These are phyloP conservation scores for Tulasnella sp. DNA, from an alignment of 768 basidiomycete species.

Conservation along the genomic window DNA sequence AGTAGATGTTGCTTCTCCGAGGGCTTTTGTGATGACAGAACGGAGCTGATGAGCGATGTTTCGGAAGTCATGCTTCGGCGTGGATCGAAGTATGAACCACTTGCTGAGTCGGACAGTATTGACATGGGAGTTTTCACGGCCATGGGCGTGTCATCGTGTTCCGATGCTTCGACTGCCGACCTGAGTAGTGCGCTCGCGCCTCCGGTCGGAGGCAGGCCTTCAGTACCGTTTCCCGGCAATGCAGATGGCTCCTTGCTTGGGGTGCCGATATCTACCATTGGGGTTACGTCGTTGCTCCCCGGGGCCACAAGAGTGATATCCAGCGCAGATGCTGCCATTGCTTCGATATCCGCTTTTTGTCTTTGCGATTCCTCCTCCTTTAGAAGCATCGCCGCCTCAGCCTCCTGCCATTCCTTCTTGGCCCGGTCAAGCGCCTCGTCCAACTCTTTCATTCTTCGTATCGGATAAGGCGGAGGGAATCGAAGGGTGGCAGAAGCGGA, in stretches of 20 bases:
- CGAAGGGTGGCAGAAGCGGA: constrained; percentile 91
- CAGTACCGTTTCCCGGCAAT: not conserved
- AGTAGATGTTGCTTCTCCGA: not conserved
- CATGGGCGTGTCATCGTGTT: constrained; percentile 13
- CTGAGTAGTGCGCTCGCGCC: constrained; percentile 28
- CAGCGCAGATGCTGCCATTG: not conserved
- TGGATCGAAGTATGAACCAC: constrained; percentile 23
- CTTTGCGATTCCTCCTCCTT: constrained; percentile 61
- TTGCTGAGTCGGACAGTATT: not conserved
- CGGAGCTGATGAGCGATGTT: constrained; percentile 23
- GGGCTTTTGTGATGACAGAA: not conserved
- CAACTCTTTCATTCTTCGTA: constrained; percentile 81
- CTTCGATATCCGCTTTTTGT: not conserved
- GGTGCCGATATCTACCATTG: not conserved
- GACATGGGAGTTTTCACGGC: constrained; percentile 31
- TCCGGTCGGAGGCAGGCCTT: constrained; percentile 24
- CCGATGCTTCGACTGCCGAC: not conserved
- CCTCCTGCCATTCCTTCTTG: constrained; percentile 82
- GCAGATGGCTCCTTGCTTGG: not conserved
- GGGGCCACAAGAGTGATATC: constrained; percentile 2
- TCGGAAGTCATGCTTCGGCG: constrained; percentile 11
- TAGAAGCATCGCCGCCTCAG: constrained; percentile 54
- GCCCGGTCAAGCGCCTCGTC: constrained; percentile 70
- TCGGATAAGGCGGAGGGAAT: constrained; percentile 87
- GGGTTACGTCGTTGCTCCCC: not conserved